Evolutionary conservation across 2,329 filamentous ascomycete genomes (phyloP).

Genomic region (Dothistroma pini): DNA sequence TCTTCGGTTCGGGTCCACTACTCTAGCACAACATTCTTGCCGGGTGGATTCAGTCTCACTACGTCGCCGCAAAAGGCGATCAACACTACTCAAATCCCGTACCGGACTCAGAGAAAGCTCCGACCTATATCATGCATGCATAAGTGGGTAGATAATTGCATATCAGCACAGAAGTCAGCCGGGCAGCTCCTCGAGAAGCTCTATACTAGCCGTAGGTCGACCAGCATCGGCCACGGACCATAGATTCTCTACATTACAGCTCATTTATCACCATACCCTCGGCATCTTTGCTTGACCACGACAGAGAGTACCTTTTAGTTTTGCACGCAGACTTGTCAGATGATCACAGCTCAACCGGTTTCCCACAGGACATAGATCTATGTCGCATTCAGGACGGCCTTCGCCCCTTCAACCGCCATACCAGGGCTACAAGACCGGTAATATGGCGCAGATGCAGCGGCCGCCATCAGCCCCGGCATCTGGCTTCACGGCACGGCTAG

Average conservation of each 20-base stretch:
- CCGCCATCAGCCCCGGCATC: slow-evolving; percentile 40
- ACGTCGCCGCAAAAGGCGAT: slow-evolving; percentile 15
- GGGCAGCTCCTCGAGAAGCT: slow-evolving; percentile 7
- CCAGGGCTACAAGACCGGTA: slow-evolving; percentile 33
- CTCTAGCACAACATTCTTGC: slow-evolving; percentile 19
- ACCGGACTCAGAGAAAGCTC: slow-evolving; percentile 13
- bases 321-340: neutral
- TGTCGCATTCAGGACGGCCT: slow-evolving; percentile 32
- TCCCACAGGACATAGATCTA: slow-evolving; percentile 13
- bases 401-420: slow-evolving; percentile 42
- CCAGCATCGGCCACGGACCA: neutral
- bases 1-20: slow-evolving; percentile 16
- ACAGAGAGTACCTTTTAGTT: neutral
- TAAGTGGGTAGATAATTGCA: slow-evolving; percentile 14
- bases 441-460: slow-evolving; percentile 47
- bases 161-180: slow-evolving; percentile 13
- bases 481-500: slow-evolving; percentile 39
- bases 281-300: neutral
- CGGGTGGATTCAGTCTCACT: slow-evolving; percentile 17
- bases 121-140: slow-evolving; percentile 14
- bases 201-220: neutral
- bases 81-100: slow-evolving; percentile 19
- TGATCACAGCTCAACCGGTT: neutral
- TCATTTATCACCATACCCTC: neutral
- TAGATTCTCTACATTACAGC: neutral